A percentile compares a stretch with the other conserved stretches of the same genome.
These are phyloP conservation scores for Globisporangium ultimum DNA, from an alignment of 352 stramenopile genomes.

Conservation along the genomic window DNA sequence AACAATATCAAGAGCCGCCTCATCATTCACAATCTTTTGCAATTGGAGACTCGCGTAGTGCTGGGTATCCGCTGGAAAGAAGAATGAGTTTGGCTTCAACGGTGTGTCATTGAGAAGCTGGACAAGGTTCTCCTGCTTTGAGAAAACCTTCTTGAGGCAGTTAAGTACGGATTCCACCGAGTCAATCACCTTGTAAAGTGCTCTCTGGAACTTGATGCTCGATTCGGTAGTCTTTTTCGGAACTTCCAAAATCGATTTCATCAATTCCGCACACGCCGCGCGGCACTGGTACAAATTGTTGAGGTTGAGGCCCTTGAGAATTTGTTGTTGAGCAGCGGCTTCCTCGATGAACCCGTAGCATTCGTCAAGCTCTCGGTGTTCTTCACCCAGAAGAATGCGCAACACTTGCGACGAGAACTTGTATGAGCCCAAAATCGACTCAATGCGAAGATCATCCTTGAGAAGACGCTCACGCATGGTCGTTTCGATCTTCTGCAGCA, in stretches of 20 bases:
- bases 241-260: slow-evolving; percentile 85
- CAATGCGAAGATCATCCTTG: slow-evolving; percentile 82
- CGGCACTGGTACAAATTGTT: slow-evolving; percentile 75
- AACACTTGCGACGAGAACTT: slow-evolving; percentile 86
- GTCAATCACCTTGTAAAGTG: slow-evolving; percentile 84
- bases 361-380: slow-evolving; percentile 80
- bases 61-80: slow-evolving; percentile 81
- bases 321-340: slow-evolving; percentile 61
- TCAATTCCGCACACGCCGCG: slow-evolving; percentile 62
- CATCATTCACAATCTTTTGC: slow-evolving; percentile 74
- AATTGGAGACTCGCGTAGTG: slow-evolving; percentile 81
- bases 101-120: slow-evolving; percentile 83
- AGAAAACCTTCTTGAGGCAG: slow-evolving; percentile 83
- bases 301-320: slow-evolving; percentile 83
- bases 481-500: slow-evolving; percentile 82
- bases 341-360: slow-evolving; percentile 88
- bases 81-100: slow-evolving; percentile 86
- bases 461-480: slow-evolving; percentile 81
- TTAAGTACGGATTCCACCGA: slow-evolving; percentile 76
- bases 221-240: slow-evolving; percentile 68
- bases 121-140: slow-evolving; percentile 83
- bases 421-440: slow-evolving; percentile 82
- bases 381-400: slow-evolving; percentile 73
- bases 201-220: slow-evolving; percentile 86
- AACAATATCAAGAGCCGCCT: slow-evolving; percentile 84